These are phyloP conservation scores for Neurospora cerealis DNA, from an alignment of 495 filamentous ascomycete species.

Conservation along the genomic window DNA sequence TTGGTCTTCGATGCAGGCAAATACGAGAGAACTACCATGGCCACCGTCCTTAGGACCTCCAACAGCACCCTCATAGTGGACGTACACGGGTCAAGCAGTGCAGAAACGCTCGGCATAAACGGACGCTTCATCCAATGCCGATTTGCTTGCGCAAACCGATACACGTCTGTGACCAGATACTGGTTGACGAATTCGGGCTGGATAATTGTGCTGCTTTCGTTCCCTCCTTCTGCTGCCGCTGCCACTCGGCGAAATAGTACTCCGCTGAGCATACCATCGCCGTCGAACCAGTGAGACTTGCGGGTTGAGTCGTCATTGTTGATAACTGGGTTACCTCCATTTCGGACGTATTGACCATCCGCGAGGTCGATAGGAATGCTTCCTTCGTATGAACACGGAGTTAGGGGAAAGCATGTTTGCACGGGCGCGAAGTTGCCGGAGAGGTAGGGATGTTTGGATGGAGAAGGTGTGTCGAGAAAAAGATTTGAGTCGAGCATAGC, in stretches of 20 bases:
- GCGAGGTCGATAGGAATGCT: constrained; percentile 47
- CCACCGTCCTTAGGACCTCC: background rate
- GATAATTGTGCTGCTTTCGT: constrained; percentile 17
- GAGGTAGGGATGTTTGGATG: constrained; percentile 28
- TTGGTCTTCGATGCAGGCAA: constrained; percentile 38
- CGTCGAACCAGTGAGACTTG: constrained; percentile 60
- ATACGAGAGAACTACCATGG: constrained; percentile 10
- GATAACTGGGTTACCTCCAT: constrained; percentile 56
- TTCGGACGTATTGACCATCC: constrained; percentile 59
- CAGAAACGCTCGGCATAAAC: constrained; percentile 2
- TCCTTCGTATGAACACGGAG: constrained; percentile 42
- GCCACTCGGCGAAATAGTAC: constrained; percentile 40
- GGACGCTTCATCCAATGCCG: constrained; percentile 7
- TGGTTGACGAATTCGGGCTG: constrained; percentile 54
- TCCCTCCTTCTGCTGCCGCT: background rate
- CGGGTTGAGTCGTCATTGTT: constrained; percentile 46
- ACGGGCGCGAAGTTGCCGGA: constrained; percentile 58
- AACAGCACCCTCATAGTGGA: background rate
- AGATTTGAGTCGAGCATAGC: background rate
- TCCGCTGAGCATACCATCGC: constrained; percentile 61
- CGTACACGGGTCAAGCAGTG: background rate
- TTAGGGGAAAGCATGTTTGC: constrained; percentile 34
- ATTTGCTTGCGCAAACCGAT: constrained; percentile 37
- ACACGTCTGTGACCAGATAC: constrained; percentile 54
- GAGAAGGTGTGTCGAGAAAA: background rate